phyloP scores from a whole-genome alignment of 129 eudicot genomes.

The Pulicaria dysenterica region DNA sequence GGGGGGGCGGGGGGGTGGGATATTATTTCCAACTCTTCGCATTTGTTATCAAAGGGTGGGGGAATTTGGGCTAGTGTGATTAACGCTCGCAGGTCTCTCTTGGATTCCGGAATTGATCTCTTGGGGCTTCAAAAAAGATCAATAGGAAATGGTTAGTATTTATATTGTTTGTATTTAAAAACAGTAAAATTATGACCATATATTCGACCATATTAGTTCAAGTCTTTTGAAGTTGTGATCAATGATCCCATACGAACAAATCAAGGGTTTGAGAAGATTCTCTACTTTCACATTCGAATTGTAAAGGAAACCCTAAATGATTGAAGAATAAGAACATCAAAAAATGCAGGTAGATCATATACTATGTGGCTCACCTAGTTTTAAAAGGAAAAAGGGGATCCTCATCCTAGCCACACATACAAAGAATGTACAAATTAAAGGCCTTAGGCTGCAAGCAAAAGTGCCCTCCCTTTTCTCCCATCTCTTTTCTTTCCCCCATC shows the following conservation, averaged over 20 bases:
- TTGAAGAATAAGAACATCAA: slow-evolving; percentile 69
- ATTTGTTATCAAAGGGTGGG: too few relatives aligned
- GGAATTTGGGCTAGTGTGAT: too few relatives aligned
- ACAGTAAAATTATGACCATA: not conserved
- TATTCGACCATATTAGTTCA: slow-evolving; percentile 9
- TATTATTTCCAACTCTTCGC: too few relatives aligned
- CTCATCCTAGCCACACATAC: slow-evolving; percentile 14
- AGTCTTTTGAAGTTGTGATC: not conserved
- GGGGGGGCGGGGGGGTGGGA: too few relatives aligned
- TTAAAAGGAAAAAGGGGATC: slow-evolving; percentile 20
- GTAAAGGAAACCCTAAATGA: slow-evolving; percentile 41
- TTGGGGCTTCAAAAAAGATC: too few relatives aligned
- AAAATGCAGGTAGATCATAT: slow-evolving; percentile 12
- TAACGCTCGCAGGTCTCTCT: too few relatives aligned
- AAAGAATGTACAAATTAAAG: slow-evolving; percentile 22
- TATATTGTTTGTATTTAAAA: too few relatives aligned
- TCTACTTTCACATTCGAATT: slow-evolving; percentile 6
- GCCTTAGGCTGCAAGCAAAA: slow-evolving; percentile 29
- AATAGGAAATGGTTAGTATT: too few relatives aligned
- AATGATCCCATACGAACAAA: slow-evolving; percentile 15
- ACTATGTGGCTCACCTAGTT: slow-evolving; percentile 26
- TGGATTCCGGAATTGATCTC: too few relatives aligned
- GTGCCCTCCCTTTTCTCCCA: slow-evolving; percentile 28
- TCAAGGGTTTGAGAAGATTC: slow-evolving; percentile 19
- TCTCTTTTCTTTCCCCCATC: too few relatives aligned